phyloP scores from a whole-genome alignment of 768 basidiomycete genomes.

The Neoboletus magnificus region DNA sequence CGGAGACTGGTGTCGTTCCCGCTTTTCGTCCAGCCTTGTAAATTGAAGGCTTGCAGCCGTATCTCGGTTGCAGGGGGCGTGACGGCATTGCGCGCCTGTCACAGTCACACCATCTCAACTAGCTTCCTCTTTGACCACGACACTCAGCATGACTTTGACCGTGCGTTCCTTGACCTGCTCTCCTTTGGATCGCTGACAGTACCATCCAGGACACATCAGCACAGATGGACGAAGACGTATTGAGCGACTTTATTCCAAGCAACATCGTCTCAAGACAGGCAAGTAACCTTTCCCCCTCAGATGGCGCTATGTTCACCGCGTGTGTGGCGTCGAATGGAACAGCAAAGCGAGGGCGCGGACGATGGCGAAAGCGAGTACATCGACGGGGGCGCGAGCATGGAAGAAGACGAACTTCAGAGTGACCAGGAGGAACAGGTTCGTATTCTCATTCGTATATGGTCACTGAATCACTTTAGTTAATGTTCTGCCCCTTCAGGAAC shows the following conservation, averaged over 20 bases:
- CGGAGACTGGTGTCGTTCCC: too few relatives aligned
- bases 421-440: constrained; percentile 43
- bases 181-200: neutral
- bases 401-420: constrained; percentile 62
- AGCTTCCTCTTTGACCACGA: constrained; percentile 22
- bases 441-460: neutral
- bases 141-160: constrained; percentile 19
- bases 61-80: too few relatives aligned
- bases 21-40: too few relatives aligned
- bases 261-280: constrained; percentile 91
- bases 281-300: constrained; percentile 16
- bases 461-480: constrained; percentile 1
- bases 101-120: constrained; percentile 17
- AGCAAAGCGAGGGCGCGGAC: constrained; percentile 68
- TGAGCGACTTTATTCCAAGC: constrained; percentile 88
- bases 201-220: constrained; percentile 10
- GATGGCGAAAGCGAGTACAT: constrained; percentile 68
- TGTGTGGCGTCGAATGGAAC: constrained; percentile 24
- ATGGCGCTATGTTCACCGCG: constrained; percentile 6
- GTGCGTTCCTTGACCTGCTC: constrained; percentile 14
- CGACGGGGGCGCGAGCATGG: constrained; percentile 51
- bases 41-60: too few relatives aligned
- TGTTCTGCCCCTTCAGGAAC: constrained; percentile 9
- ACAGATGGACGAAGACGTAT: constrained; percentile 68
- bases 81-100: constrained; percentile 21